A percentile compares a stretch with the other conserved stretches of the same genome.
These are phyloP conservation scores for rapeseed (Brassica napus) DNA, from an alignment of 345 rosid genomes.

Conservation along the genomic window DNA sequence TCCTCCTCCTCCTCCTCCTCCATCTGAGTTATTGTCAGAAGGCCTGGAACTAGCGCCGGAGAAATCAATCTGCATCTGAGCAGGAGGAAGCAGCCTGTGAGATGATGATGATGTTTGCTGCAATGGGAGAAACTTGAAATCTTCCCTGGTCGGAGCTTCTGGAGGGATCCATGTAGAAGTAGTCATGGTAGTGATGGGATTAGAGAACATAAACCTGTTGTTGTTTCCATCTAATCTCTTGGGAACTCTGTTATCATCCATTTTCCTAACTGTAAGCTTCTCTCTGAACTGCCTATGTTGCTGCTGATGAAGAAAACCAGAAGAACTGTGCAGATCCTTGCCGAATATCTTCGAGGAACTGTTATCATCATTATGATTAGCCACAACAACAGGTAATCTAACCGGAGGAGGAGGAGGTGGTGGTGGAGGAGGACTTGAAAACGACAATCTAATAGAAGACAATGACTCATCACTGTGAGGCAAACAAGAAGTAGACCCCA, in stretches of 20 bases:
- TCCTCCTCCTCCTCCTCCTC: constrained; percentile 81
- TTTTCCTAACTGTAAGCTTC: constrained; percentile 82
- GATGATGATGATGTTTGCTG: constrained; percentile 35
- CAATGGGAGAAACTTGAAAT: constrained; percentile 51
- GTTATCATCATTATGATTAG: constrained; percentile 53
- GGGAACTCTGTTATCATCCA: constrained; percentile 61
- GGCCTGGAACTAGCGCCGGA: constrained; percentile 74
- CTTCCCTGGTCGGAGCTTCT: constrained; percentile 41
- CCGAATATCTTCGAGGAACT: constrained; percentile 23
- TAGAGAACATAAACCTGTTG: constrained; percentile 47
- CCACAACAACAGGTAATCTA: constrained; percentile 33
- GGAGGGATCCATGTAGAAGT: constrained; percentile 64
- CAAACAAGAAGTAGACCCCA: constrained; percentile 75
- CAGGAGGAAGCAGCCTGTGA: constrained; percentile 47
- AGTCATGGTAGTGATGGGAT: constrained; percentile 32
- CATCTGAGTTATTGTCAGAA: constrained; percentile 85
- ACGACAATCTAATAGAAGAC: constrained; percentile 46
- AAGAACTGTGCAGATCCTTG: constrained; percentile 28
- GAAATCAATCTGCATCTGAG: constrained; percentile 91
- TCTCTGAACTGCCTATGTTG: constrained; percentile 64
- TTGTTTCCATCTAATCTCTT: constrained; percentile 56
- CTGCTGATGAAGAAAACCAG: constrained; percentile 34
- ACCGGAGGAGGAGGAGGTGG: constrained; percentile 37
- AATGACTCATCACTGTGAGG: constrained; percentile 55
- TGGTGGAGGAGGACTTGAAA: constrained; percentile 44